A percentile compares a stretch with the other conserved stretches of the same genome.
These are phyloP conservation scores for Diaporthe eres DNA, from an alignment of 2,329 filamentous ascomycete species.

Conservation along the genomic window DNA sequence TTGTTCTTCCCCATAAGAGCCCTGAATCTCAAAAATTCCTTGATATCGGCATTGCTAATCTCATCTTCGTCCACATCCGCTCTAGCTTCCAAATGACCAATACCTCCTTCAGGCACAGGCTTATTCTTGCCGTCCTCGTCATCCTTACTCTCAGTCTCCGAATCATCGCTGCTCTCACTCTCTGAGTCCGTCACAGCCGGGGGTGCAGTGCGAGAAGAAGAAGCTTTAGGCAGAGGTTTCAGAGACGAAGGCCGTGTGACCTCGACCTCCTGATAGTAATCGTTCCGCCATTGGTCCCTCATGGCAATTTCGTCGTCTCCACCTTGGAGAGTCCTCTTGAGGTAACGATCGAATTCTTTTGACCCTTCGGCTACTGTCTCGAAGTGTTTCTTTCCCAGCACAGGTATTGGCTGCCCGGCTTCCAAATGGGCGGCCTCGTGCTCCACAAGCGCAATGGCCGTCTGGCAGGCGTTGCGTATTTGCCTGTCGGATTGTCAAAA, in stretches of 20 bases:
- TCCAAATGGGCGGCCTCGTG: constrained; percentile 7
- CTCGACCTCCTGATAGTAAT: not conserved
- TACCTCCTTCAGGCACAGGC: not conserved
- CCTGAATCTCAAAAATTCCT: constrained; percentile 10
- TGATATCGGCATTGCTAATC: not conserved
- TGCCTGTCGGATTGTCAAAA: constrained; percentile 1
- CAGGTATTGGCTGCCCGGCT: not conserved
- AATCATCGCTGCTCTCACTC: constrained; percentile 6
- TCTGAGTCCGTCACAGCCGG: constrained; percentile 2
- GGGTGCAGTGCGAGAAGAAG: not conserved
- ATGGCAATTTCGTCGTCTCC: constrained; percentile 30
- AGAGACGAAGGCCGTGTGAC: not conserved
- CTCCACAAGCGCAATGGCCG: constrained; percentile 33
- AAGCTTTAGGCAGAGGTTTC: not conserved
- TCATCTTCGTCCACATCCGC: constrained; percentile 6
- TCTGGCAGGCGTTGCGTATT: constrained; percentile 34
- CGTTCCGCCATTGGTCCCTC: constrained; percentile 32
- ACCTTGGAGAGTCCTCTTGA: constrained; percentile 17
- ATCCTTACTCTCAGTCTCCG: constrained; percentile 6
- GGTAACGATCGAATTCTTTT: constrained; percentile 28
- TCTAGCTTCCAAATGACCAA: not conserved
- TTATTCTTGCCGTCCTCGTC: not conserved
- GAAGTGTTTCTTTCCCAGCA: not conserved
- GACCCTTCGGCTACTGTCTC: constrained; percentile 23
- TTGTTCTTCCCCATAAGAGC: not conserved